phyloP scores from a whole-genome alignment of 805 yeast genomes.

The Nakazawaea ambrosiae region DNA sequence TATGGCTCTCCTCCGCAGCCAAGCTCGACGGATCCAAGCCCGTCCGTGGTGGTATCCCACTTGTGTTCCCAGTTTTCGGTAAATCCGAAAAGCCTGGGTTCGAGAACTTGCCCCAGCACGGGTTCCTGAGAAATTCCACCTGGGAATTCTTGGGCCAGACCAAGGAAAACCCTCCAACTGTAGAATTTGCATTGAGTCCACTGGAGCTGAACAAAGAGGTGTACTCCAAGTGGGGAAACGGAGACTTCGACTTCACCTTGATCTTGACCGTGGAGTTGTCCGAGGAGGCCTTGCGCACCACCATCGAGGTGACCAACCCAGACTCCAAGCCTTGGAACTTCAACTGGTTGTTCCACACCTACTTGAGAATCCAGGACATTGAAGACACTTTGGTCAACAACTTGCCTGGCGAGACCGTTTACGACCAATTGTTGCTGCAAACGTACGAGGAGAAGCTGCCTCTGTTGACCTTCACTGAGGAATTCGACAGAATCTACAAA shows the following conservation, averaged over 20 bases:
- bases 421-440: constrained; percentile 67
- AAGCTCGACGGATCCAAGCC: constrained; percentile 88
- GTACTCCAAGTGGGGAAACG: constrained; percentile 46
- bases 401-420: constrained; percentile 62
- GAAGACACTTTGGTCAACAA: constrained; percentile 74
- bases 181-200: constrained; percentile 88
- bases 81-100: constrained; percentile 56
- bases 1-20: constrained; percentile 78
- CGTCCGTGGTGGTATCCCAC: constrained; percentile 95
- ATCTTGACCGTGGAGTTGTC: constrained; percentile 60
- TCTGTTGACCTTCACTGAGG: constrained; percentile 64
- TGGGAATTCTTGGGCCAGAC: constrained; percentile 96
- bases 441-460: constrained; percentile 69
- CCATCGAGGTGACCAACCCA: constrained; percentile 70
- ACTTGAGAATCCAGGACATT: constrained; percentile 68
- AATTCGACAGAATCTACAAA: constrained; percentile 80
- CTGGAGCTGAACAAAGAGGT: constrained; percentile 66
- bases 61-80: constrained; percentile 93
- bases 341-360: constrained; percentile 94
- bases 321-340: constrained; percentile 65
- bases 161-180: constrained; percentile 60
- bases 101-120: constrained; percentile 83
- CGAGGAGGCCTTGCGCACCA: constrained; percentile 52
- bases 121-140: constrained; percentile 81
- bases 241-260: constrained; percentile 66